Evolutionary conservation across 805 yeast genomes (phyloP), one percentile per base, ranked within the genome.

Genomic region (Zygosaccharomyces kombuchaensis): DNA sequence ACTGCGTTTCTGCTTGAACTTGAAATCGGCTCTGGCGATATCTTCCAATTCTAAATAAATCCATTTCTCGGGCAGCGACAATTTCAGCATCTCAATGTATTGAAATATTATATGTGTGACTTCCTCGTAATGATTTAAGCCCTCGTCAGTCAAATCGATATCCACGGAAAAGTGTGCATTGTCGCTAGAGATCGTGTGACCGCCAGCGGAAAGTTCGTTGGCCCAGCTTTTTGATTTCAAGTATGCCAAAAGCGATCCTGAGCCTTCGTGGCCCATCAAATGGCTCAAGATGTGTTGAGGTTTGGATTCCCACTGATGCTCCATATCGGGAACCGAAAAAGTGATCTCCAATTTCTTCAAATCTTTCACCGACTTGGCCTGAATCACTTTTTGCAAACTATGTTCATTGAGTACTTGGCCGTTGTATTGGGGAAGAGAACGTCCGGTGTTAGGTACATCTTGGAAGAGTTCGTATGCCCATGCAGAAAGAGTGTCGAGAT

Each of bases 241-340:
- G 52, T 73, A 75, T 45, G 81, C 77, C 29, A 88, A 71, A 14
- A 91, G 63, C 1, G 96, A 88, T 1, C 98, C 98, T 40, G 82
- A 74, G 39, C 93, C 86, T 68, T 91, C 99, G 65, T 91, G 98
- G 34, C 98, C 98, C 39, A 91, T 69, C 43, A 93, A 71, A 63
- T 93, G 97, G 16, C 90, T 78, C 53, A 71, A 76, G 65, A 88
- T 85, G 45, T 75, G 78, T 6, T 78, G 74, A 0, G 97, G 95
- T 54, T 80, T 80, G 19, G 76, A 74, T 44, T 76, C 75, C 86
- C 90, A 86, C 41, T 69, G 63, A 21, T 75, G 76, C 42, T 77
- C 76, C 53, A 82, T 82, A 58, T 86, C 89, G n/a, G 96, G 96
- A 9, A 86, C 77, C 42, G 76, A 71, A 65, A 93, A 93, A 2